A percentile compares a stretch with the other conserved stretches of the same genome.
Evolutionary conservation across 2,329 filamentous ascomycete species (phyloP).

Genomic region (Magnaporthiopsis incrustans): DNA sequence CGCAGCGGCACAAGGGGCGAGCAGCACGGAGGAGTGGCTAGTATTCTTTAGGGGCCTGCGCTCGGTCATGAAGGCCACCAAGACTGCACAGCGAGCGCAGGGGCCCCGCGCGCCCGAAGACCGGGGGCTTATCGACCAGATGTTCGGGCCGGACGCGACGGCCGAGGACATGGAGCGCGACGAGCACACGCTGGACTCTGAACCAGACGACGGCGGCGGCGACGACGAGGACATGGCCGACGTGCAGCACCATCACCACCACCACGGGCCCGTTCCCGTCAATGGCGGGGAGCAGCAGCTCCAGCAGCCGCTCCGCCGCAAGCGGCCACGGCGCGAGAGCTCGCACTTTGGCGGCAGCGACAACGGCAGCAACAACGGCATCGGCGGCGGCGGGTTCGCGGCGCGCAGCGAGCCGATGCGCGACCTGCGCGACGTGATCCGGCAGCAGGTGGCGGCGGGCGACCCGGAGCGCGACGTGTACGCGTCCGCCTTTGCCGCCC

Average conservation of each 20-base stretch:
- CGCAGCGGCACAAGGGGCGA: neutral
- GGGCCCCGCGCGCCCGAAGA: neutral
- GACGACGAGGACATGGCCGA: neutral
- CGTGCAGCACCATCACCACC: neutral
- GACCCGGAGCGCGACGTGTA: conserved; percentile 5
- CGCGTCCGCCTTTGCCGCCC: conserved; percentile 6
- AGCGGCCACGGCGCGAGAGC: neutral
- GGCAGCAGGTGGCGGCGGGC: neutral
- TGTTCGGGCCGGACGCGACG: conserved; percentile 6
- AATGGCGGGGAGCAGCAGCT: neutral
- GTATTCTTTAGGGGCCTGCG: conserved; percentile 8
- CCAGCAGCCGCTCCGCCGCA: neutral
- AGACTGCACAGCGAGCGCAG: neutral
- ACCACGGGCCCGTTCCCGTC: neutral
- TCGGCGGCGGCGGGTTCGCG: neutral
- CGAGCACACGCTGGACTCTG: neutral
- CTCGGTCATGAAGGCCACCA: conserved; percentile 6
- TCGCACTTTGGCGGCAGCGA: neutral
- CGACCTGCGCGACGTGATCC: conserved; percentile 7
- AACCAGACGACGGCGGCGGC: neutral
- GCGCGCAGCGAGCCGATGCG: conserved; percentile 7
- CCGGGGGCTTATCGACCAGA: conserved; percentile 6
- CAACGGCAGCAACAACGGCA: neutral
- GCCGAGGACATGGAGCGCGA: neutral
- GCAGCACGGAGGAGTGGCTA: conserved; percentile 6